These are phyloP conservation scores for Elsinoe ampelina DNA, from an alignment of 2,329 filamentous ascomycete species.

Conservation along the genomic window DNA sequence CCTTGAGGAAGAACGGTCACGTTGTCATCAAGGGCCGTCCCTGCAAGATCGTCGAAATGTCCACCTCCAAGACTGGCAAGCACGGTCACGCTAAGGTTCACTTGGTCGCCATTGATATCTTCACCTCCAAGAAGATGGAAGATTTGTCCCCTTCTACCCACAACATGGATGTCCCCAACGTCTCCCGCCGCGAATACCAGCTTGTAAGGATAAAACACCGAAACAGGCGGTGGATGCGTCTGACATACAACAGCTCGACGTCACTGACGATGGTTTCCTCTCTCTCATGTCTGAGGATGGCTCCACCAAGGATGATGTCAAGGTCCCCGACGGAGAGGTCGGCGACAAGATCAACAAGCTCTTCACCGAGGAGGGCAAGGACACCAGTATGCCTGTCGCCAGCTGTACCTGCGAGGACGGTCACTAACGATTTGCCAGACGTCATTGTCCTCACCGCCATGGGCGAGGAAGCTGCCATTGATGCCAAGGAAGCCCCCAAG, in stretches of 20 bases:
- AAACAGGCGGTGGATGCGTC: neutral
- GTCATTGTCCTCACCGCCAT: slow-evolving; percentile 90
- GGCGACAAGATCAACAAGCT: slow-evolving; percentile 77
- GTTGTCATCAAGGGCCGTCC: slow-evolving; percentile 98
- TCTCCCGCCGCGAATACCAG: slow-evolving; percentile 82
- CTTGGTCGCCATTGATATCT: slow-evolving; percentile 95
- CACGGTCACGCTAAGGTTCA: slow-evolving; percentile 99
- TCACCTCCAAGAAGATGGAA: slow-evolving; percentile 99
- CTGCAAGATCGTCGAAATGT: slow-evolving; percentile 99
- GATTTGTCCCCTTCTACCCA: slow-evolving; percentile 96
- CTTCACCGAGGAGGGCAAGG: slow-evolving; percentile 77
- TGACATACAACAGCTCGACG: slow-evolving; percentile 58
- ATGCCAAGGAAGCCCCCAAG: slow-evolving; percentile 82
- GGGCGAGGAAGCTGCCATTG: slow-evolving; percentile 83
- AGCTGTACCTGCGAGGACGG: slow-evolving; percentile 18
- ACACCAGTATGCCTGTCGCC: slow-evolving; percentile 64
- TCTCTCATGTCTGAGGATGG: slow-evolving; percentile 85
- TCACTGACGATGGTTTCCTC: slow-evolving; percentile 89
- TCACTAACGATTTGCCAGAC: slow-evolving; percentile 43
- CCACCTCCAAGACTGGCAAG: slow-evolving; percentile 99
- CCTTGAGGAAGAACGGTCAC: slow-evolving; percentile 97
- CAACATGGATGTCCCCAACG: slow-evolving; percentile 96
- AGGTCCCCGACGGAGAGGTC: slow-evolving; percentile 80
- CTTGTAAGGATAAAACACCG: slow-evolving; percentile 56
- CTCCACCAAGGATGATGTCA: slow-evolving; percentile 88